Percentiles rank a stretch among this genome's conserved stretches.
These are phyloP conservation scores for Intubia oerlemansii DNA, from an alignment of 2,329 filamentous ascomycete genomes.

Conservation along the genomic window DNA sequence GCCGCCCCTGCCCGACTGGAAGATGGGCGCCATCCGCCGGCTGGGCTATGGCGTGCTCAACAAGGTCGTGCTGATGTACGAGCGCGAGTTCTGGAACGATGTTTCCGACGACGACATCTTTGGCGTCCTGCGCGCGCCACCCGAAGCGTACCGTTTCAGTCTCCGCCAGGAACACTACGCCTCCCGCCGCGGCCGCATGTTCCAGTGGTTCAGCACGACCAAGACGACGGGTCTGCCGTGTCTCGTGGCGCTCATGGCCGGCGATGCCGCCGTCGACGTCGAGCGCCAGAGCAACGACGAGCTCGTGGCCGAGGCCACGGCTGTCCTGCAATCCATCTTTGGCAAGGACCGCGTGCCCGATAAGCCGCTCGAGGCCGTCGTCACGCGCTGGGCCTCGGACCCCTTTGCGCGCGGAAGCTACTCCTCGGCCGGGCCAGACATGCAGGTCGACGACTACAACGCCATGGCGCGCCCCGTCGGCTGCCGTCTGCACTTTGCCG, in stretches of 20 bases:
- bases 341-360: constrained; percentile 41
- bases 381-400: constrained; percentile 85
- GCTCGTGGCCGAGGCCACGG: constrained; percentile 62
- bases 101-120: constrained; percentile 79
- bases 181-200: constrained; percentile 68
- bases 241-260: constrained; percentile 84
- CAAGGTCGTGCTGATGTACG: constrained; percentile 83
- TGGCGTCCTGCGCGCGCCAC: constrained; percentile 62
- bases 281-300: constrained; percentile 56
- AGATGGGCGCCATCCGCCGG: constrained; percentile 55
- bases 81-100: constrained; percentile 71
- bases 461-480: constrained; percentile 68
- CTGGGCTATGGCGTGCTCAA: constrained; percentile 89
- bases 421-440: constrained; percentile 72
- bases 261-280: constrained; percentile 76
- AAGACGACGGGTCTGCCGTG: constrained; percentile 76
- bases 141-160: constrained; percentile 36
- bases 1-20: constrained; percentile 79
- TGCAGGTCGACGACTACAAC: constrained; percentile 77
- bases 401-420: constrained; percentile 87
- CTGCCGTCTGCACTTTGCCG: constrained; percentile 71
- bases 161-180: constrained; percentile 63
- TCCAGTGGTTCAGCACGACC: constrained; percentile 93
- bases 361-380: constrained; percentile 65
- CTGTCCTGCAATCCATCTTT: constrained; percentile 59